phyloP scores from a whole-genome alignment of 495 filamentous ascomycete genomes.

The Xylaria sp. region DNA sequence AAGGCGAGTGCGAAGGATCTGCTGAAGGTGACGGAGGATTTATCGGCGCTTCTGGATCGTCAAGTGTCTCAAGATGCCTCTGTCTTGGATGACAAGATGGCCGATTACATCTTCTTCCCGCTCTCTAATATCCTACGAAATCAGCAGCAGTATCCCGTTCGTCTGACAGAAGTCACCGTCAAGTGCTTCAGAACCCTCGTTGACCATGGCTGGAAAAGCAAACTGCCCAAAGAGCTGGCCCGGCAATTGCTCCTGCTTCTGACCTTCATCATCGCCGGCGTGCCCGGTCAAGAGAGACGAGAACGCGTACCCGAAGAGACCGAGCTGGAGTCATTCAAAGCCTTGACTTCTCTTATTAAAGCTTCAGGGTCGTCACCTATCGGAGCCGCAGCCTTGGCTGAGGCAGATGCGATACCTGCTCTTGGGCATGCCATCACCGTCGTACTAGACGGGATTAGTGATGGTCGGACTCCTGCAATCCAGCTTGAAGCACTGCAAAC shows the following conservation, averaged over 20 bases:
- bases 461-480: slow-evolving; percentile 64
- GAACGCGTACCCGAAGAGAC: slow-evolving; percentile 72
- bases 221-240: slow-evolving; percentile 70
- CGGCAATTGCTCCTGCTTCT: slow-evolving; percentile 87
- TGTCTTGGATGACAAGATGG: slow-evolving; percentile 78
- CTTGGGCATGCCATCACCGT: slow-evolving; percentile 84
- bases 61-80: slow-evolving; percentile 57
- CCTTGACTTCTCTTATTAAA: slow-evolving; percentile 50
- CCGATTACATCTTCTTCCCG: slow-evolving; percentile 95
- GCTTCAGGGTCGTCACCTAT: slow-evolving; percentile 42
- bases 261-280: slow-evolving; percentile 79
- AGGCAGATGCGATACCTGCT: slow-evolving; percentile 72
- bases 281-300: slow-evolving; percentile 57
- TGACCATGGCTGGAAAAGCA: slow-evolving; percentile 74
- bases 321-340: slow-evolving; percentile 57
- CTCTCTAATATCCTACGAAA: slow-evolving; percentile 84
- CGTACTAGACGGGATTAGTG: slow-evolving; percentile 72
- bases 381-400: slow-evolving; percentile 52
- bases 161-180: slow-evolving; percentile 76
- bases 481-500: slow-evolving; percentile 71
- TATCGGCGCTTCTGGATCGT: slow-evolving; percentile 60
- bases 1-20: slow-evolving; percentile 62
- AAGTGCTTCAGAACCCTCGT: slow-evolving; percentile 76
- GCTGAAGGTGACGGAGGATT: slow-evolving; percentile 56
- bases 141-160: slow-evolving; percentile 72